Evolutionary conservation across 2,329 filamentous ascomycete genomes (phyloP).

Genomic region (Chalara sp.): DNA sequence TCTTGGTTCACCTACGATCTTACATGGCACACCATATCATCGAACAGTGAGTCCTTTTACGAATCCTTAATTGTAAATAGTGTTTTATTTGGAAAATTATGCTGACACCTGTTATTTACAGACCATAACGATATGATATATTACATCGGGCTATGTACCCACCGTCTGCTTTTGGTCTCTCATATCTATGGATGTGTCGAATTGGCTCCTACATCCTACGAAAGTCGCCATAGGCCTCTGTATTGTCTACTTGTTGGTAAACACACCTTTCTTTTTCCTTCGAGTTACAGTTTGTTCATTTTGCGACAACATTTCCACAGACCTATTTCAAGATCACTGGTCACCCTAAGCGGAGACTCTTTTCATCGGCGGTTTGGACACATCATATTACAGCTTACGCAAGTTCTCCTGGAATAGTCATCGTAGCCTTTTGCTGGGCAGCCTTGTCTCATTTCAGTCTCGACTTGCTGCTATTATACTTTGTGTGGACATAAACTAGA

Average conservation of each 20-base stretch:
- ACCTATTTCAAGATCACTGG: slow-evolving; percentile 36
- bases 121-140: slow-evolving; percentile 25
- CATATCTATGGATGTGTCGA: slow-evolving; percentile 27
- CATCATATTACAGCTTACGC: slow-evolving; percentile 56
- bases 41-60: slow-evolving; percentile 6
- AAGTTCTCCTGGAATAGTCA: slow-evolving; percentile 17
- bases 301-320: slow-evolving; percentile 28
- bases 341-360: slow-evolving; percentile 50
- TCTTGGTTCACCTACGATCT: slow-evolving; percentile 25
- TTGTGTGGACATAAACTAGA: slow-evolving; percentile 22
- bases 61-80: no score
- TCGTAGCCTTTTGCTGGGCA: slow-evolving; percentile 12
- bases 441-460: slow-evolving; percentile 15
- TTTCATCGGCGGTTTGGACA: slow-evolving; percentile 52
- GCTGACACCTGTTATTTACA: not conserved
- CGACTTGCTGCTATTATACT: slow-evolving; percentile 15
- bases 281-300: slow-evolving; percentile 24
- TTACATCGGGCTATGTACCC: slow-evolving; percentile 22
- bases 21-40: slow-evolving; percentile 22
- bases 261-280: slow-evolving; percentile 9
- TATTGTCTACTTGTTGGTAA: slow-evolving; percentile 17
- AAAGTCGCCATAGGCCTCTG: slow-evolving; percentile 24
- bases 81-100: no score
- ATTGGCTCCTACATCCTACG: slow-evolving; percentile 24
- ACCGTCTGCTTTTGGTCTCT: slow-evolving; percentile 26